Conservation (phyloP, 345 rosid species). For the Murraya paniculata region DNA sequence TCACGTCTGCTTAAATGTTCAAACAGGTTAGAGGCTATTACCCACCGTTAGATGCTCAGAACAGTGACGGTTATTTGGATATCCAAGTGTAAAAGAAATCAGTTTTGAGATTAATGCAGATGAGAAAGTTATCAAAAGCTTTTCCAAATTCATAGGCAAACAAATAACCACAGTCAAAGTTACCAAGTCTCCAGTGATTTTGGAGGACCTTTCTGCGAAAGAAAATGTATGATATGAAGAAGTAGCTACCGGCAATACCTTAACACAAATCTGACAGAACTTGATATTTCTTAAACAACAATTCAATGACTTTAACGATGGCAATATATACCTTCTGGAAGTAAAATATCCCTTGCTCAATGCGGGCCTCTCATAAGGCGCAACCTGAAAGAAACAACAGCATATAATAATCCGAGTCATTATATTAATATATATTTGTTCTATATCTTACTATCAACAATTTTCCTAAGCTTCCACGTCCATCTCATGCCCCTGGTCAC, state of each 20-base stretch:
- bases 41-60: neutral
- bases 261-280: neutral
- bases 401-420: neutral
- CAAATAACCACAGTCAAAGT: neutral
- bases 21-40: neutral
- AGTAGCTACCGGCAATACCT: neutral
- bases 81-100: neutral
- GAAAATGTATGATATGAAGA: neutral
- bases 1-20: neutral
- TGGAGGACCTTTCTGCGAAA: neutral
- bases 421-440: neutral
- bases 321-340: conserved; percentile 63
- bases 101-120: neutral
- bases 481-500: neutral
- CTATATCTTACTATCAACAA: conserved; percentile 1
- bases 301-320: neutral
- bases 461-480: conserved; percentile 1
- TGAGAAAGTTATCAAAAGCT: neutral
- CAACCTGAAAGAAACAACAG: conserved; percentile 44
- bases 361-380: conserved; percentile 94
- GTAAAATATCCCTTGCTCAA: conserved; percentile 82
- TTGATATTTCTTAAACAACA: neutral
- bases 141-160: neutral
- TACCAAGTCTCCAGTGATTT: neutral
- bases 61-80: neutral